Base-by-base conservation (phyloP, 257 asterid genomes). In the Jaltomata sinuosa region DNA sequence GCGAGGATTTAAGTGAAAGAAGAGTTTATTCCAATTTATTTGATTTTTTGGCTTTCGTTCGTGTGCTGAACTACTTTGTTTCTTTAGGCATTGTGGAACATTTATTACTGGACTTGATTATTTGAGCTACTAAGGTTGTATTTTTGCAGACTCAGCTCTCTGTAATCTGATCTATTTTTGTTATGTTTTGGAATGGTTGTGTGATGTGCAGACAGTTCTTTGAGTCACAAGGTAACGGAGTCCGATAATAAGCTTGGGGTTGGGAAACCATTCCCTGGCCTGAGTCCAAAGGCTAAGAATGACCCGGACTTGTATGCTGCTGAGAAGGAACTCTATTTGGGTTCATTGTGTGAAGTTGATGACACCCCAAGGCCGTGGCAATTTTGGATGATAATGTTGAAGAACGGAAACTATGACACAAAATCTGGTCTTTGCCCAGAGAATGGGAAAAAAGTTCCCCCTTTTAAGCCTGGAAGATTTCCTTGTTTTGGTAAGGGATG, bases 311-410 rank as follows among this genome's bases (percentile, higher is more conserved):
- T 91, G 9, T 94, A 91, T 83, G 97, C 94, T 2, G 93, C 40
- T 40, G 93, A 87, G 87, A 94, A 94, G 89, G 98, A 94, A 87
- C 81, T 89, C 15, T 94, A 91, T 78, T 84, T 94, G 15, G 97
- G 97, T 47, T 87, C 91, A 3, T 85, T 91, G 22, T 94, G 98
- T 79, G 83, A 93, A 84, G 91, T 93, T 21, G 49, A 88, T 22
- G 95, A 93, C 87, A 79, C 40, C 47, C 93, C 91, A 64, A 79
- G 82, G 3, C 96, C 96, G n/a, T 94, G 93, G 95, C 95, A 93
- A 19, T 93, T 93, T 85, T 93, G 97, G 97, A 93, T 93, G 97
- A 29, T 93, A 9, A 93, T 93, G 97, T 65, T 93, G 74, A 93
- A 91, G 38, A 93, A 90, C 34, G 97, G 97, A 47, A 93, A 93